Conservation (phyloP, 2,329 filamentous ascomycete species). For the Aureobasidium namibiae region DNA sequence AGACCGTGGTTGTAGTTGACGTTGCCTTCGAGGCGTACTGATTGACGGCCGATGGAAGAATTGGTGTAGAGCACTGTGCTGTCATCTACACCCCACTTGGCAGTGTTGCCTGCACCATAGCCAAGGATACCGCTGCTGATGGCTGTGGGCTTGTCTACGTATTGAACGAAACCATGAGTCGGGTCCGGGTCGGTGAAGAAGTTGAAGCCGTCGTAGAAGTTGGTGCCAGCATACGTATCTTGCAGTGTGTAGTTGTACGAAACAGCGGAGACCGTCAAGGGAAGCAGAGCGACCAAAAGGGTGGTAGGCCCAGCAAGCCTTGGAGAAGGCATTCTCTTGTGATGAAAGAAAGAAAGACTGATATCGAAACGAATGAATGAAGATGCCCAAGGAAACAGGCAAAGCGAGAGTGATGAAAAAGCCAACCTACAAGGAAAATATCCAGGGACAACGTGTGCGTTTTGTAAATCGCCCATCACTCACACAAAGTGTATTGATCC, state of each 20-base stretch:
- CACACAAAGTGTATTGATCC: constrained; percentile 9
- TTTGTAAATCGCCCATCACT: background rate
- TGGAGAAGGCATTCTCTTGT: constrained; percentile 3
- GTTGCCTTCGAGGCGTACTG: constrained; percentile 39
- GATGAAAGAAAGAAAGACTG: background rate
- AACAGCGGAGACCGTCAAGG: constrained; percentile 5
- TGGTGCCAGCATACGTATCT: constrained; percentile 38
- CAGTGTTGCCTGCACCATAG: background rate
- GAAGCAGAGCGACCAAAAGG: background rate
- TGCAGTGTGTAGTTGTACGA: constrained; percentile 27
- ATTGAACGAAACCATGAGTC: constrained; percentile 67
- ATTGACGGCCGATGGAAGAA: constrained; percentile 26
- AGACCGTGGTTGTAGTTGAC: constrained; percentile 39
- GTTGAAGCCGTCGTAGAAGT: constrained; percentile 45
- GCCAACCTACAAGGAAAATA: background rate
- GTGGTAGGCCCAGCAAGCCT: background rate
- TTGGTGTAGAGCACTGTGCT: constrained; percentile 8
- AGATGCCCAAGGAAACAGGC: background rate
- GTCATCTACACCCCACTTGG: constrained; percentile 15
- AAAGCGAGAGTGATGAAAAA: background rate
- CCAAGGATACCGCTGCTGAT: constrained; percentile 18
- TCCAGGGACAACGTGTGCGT: background rate
- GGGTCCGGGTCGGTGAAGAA: constrained; percentile 54
- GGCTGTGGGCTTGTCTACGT: constrained; percentile 53
- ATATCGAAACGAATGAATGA: background rate